phyloP scores from a whole-genome alignment of 352 stramenopile species.

The Globisporangium nagaii region DNA sequence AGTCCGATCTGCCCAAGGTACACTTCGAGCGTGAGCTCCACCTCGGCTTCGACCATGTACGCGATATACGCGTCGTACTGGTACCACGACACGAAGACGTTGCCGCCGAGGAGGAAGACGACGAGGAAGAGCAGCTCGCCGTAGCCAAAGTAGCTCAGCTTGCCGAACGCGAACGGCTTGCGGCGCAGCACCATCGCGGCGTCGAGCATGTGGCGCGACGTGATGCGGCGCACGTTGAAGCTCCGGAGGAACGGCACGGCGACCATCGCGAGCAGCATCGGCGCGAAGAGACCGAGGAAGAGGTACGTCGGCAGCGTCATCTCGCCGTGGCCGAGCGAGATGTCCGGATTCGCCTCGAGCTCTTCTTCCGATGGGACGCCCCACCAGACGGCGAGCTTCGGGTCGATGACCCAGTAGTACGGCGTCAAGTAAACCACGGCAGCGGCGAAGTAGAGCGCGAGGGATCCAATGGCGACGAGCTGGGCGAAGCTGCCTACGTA shows the following conservation, averaged over 20 bases:
- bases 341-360: constrained; percentile 8
- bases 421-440: constrained; percentile 13
- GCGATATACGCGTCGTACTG: constrained; percentile 12
- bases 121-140: constrained; percentile 18
- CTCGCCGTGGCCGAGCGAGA: constrained; percentile 10
- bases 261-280: constrained; percentile 4
- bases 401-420: constrained; percentile 16
- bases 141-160: constrained; percentile 9
- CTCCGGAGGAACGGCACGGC: constrained; percentile 1
- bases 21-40: background rate
- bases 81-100: constrained; percentile 14
- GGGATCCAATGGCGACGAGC: constrained; percentile 1
- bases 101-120: constrained; percentile 16
- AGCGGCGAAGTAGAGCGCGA: constrained; percentile 11
- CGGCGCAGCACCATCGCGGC: constrained; percentile 14
- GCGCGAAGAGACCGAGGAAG: constrained; percentile 11
- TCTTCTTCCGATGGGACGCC: constrained; percentile 10
- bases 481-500: constrained; percentile 13
- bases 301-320: constrained; percentile 20
- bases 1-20: constrained; percentile 11
- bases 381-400: constrained; percentile 16
- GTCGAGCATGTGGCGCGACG: constrained; percentile 4
- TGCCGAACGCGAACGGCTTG: constrained; percentile 11
- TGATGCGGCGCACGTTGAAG: constrained; percentile 20
- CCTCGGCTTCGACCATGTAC: background rate